These are phyloP conservation scores for Whalleya microplaca DNA, from an alignment of 2,329 filamentous ascomycete genomes.

Conservation along the genomic window DNA sequence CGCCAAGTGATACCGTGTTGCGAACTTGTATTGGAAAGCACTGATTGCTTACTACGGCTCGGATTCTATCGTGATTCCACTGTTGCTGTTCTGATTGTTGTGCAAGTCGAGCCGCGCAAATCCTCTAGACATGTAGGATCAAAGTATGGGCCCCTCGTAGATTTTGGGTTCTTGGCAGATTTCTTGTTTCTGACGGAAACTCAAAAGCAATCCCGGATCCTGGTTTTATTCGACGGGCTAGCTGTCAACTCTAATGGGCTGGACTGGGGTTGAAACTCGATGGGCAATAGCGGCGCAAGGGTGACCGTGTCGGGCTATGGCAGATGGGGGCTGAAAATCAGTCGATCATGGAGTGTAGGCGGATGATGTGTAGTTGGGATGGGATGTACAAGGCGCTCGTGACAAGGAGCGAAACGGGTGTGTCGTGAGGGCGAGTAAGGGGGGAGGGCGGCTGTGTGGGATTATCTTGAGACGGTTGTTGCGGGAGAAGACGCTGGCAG, in stretches of 20 bases:
- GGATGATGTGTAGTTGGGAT: neutral
- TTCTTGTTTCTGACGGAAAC: neutral
- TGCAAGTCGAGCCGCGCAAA: constrained; percentile 10
- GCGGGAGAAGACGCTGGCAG: constrained; percentile 21
- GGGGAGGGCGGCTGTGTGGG: neutral
- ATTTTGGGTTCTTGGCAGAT: neutral
- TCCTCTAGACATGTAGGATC: constrained; percentile 10
- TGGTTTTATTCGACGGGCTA: constrained; percentile 1
- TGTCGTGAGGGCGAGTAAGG: constrained; percentile 7
- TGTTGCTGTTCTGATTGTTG: neutral
- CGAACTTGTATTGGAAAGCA: neutral
- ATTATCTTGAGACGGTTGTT: constrained; percentile 19
- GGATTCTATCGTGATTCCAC: constrained; percentile 1
- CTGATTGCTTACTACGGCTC: neutral
- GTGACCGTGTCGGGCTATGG: constrained; percentile 5
- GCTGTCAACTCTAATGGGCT: constrained; percentile 10
- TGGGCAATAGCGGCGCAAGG: constrained; percentile 1
- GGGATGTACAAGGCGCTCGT: constrained; percentile 2
- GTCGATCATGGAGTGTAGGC: neutral
- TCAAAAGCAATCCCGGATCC: constrained; percentile 1
- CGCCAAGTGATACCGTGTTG: neutral
- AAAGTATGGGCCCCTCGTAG: neutral
- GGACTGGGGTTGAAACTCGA: neutral
- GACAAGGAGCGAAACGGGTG: constrained; percentile 14
- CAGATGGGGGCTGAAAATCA: constrained; percentile 1